Conservation (phyloP, 2,329 filamentous ascomycete genomes). For the Neospermospora avenae region DNA sequence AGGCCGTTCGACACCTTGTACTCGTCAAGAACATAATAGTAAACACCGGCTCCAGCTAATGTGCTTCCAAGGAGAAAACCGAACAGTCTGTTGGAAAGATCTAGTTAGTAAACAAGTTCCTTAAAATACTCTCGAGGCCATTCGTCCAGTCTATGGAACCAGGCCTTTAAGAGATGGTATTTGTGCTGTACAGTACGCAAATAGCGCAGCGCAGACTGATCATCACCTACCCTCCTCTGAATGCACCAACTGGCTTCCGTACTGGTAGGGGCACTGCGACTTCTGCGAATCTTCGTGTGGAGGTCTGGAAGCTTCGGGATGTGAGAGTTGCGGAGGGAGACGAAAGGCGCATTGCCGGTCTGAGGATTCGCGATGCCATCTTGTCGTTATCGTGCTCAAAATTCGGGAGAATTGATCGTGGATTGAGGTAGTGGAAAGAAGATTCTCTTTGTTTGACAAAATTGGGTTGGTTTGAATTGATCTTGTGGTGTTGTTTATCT, state of each 20-base stretch:
- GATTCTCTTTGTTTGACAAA: not conserved
- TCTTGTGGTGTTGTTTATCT: constrained; percentile 1
- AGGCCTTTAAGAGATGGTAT: not conserved
- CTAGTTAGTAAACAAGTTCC: constrained; percentile 1
- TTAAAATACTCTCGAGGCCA: not conserved
- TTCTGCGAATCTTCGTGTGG: constrained; percentile 38
- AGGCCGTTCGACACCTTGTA: constrained; percentile 93
- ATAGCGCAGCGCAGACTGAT: not conserved
- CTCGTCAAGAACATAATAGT: constrained; percentile 90
- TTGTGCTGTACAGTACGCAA: not conserved
- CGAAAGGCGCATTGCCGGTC: constrained; percentile 38
- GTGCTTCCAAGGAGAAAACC: constrained; percentile 87
- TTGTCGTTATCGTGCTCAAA: not conserved
- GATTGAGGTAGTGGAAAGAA: not conserved
- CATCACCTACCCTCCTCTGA: constrained; percentile 61
- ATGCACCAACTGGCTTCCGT: constrained; percentile 67
- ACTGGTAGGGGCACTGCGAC: constrained; percentile 44
- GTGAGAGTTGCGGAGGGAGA: constrained; percentile 28
- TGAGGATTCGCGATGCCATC: constrained; percentile 45
- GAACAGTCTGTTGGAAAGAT: constrained; percentile 61
- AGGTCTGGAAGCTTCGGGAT: constrained; percentile 37
- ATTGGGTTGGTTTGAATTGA: constrained; percentile 1
- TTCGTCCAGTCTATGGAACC: not conserved
- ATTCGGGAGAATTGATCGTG: not conserved
- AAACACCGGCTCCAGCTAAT: constrained; percentile 75